Percentiles rank a stretch among this genome's conserved stretches.
These are phyloP conservation scores for Xerophyta viscosa DNA, from an alignment of 106 monocot species.

Conservation along the genomic window DNA sequence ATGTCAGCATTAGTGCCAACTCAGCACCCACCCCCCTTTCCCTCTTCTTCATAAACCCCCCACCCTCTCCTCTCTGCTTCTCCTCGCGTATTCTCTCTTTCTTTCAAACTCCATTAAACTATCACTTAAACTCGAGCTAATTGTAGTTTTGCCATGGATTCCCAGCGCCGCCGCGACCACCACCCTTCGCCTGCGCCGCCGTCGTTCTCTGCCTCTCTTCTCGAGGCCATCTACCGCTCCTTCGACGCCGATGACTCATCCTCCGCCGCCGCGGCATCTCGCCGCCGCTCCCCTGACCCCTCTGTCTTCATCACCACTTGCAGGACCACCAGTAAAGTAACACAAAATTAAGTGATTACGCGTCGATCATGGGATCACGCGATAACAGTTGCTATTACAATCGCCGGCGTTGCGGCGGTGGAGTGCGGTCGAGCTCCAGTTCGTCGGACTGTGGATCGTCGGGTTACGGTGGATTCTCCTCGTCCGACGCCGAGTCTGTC, in stretches of 20 bases:
- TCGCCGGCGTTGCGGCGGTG: background rate
- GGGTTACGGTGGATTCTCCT: constrained; percentile 80
- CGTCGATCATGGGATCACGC: too few species aligned
- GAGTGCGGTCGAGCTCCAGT: constrained; percentile 44
- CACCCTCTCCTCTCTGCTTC: background rate
- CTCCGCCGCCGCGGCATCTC: background rate
- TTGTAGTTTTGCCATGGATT: background rate
- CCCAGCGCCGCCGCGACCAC: background rate
- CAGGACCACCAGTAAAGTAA: background rate
- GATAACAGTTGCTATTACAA: background rate
- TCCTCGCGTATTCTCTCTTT: too few species aligned
- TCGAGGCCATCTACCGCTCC: constrained; percentile 18
- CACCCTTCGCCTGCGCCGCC: background rate
- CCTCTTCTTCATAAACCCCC: background rate
- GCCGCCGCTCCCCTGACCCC: background rate
- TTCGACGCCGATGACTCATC: constrained; percentile 21
- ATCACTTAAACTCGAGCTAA: too few species aligned
- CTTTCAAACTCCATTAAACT: background rate
- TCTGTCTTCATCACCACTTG: background rate
- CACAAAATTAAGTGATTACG: background rate
- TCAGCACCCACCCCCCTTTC: background rate
- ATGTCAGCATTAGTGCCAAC: constrained; percentile 7
- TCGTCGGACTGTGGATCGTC: constrained; percentile 75
- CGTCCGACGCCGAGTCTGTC: constrained; percentile 62
- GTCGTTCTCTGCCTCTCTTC: constrained; percentile 11